A percentile compares a stretch with the other conserved stretches of the same genome.
Evolutionary conservation across 345 rosid genomes (phyloP).

Genomic region (Ceriops decandra): DNA sequence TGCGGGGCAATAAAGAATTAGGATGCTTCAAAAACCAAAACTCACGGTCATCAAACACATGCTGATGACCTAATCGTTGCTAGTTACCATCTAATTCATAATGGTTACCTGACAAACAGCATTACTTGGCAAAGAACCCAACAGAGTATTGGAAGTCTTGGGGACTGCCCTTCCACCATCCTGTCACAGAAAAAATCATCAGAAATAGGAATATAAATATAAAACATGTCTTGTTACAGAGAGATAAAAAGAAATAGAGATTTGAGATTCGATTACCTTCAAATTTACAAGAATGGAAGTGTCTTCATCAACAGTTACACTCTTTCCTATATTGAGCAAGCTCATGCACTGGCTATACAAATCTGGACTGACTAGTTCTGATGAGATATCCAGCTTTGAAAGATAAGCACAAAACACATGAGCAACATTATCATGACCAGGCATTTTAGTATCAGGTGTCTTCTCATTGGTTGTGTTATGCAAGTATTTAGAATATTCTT

Average conservation of each 20-base stretch:
- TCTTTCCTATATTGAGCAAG: conserved; percentile 38
- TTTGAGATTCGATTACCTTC: conserved; percentile 41
- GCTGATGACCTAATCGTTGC: neutral
- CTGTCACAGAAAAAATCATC: conserved; percentile 35
- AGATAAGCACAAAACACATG: conserved; percentile 48
- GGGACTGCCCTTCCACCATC: conserved; percentile 60
- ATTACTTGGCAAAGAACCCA: conserved; percentile 42
- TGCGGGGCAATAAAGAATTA: no score
- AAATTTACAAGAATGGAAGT: conserved; percentile 47
- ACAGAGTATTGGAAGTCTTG: conserved; percentile 41
- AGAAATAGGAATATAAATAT: conserved; percentile 8
- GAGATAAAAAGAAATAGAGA: neutral
- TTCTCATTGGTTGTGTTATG: conserved; percentile 32
- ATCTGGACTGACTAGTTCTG: conserved; percentile 67
- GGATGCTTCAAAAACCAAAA: neutral
- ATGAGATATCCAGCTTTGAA: conserved; percentile 80
- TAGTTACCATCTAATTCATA: neutral
- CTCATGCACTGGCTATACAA: conserved; percentile 45
- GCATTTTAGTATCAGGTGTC: conserved; percentile 32
- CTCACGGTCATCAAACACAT: neutral
- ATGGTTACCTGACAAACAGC: conserved; percentile 62
- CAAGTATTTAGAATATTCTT: conserved; percentile 35
- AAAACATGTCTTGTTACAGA: neutral
- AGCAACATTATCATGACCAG: conserved; percentile 27
- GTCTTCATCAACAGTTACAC: conserved; percentile 36